Evolutionary conservation across 2,329 filamentous ascomycete species (phyloP), one percentile per base, ranked within the genome.

Genomic region (Calonectria hongkongensis): DNA sequence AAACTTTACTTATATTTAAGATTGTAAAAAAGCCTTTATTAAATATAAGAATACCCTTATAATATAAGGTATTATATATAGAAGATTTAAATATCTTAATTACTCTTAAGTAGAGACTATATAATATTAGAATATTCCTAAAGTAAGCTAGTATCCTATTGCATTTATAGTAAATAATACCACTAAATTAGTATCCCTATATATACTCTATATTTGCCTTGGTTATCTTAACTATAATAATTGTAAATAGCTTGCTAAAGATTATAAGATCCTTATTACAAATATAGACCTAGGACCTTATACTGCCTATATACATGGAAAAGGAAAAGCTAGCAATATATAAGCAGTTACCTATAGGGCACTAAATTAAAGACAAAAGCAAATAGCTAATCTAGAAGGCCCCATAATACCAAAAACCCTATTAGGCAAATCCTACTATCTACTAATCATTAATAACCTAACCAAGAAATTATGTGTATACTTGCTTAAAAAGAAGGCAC

Each of bases 31-130:
- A 18, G 7, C 7, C 15, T 51, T 51, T 51, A 30, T 30, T 30
- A 51, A 51, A 51, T 50, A 50, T 28, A 50, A 50, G 15, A 7
- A 50, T 15, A 30, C 16, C 8, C 27, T 51, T 51, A 30, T 51
- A 30, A 18, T 51, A 30, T n/a, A 51, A 51, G 15, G 15, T 18
- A 51, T 3, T 30, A 51, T 30, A 51, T 30, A 51, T 51, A 51
- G 4, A 30, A 51, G 27, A 30, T 51, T 51, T 51, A 51, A 30
- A 51, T 51, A 51, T 30, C 10, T 51, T 51, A 51, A 51, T 30
- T 51, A 51, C 7, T 51, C 4, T 30, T 16, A 30, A 30, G 4
- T 30, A 30, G 30, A 51, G 27, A 51, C 9, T 51, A 51, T 51
- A 51, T 51, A 30, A 30, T 51, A 51, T 30, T 51, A 30, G 2